These are phyloP conservation scores for Fraxinus anomala DNA, from an alignment of 257 asterid genomes.

Conservation along the genomic window DNA sequence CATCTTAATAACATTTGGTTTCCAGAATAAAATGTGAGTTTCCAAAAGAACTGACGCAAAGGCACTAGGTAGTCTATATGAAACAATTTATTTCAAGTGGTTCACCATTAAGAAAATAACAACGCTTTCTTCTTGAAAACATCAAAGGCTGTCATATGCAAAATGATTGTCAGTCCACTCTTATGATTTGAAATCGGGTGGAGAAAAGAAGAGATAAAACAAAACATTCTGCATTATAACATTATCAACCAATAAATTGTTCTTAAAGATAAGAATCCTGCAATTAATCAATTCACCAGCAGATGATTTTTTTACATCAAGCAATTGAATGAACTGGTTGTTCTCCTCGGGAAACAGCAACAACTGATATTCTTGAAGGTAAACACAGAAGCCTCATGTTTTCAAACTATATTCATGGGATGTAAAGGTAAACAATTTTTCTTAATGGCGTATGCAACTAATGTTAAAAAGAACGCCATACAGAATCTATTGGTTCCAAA, in stretches of 20 bases:
- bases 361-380: background rate
- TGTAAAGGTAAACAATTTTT: conserved; percentile 1
- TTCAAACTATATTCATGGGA: background rate
- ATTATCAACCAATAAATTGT: background rate
- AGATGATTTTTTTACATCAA: background rate
- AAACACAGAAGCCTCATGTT: background rate
- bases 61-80: background rate
- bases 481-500: background rate
- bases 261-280: background rate
- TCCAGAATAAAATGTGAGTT: conserved; percentile 11
- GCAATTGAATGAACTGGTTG: background rate
- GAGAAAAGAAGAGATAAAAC: background rate
- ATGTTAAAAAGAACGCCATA: conserved; percentile 7
- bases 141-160: background rate
- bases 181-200: conserved; percentile 5
- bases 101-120: background rate
- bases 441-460: background rate
- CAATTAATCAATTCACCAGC: background rate
- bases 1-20: background rate
- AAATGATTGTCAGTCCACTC: background rate
- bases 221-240: background rate
- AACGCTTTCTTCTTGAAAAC: background rate
- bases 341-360: background rate
- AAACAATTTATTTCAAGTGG: background rate
- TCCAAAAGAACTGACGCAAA: conserved; percentile 10